Base-by-base conservation (phyloP, 176 grass and related monocot genomes). In the Olyra latifolia region DNA sequence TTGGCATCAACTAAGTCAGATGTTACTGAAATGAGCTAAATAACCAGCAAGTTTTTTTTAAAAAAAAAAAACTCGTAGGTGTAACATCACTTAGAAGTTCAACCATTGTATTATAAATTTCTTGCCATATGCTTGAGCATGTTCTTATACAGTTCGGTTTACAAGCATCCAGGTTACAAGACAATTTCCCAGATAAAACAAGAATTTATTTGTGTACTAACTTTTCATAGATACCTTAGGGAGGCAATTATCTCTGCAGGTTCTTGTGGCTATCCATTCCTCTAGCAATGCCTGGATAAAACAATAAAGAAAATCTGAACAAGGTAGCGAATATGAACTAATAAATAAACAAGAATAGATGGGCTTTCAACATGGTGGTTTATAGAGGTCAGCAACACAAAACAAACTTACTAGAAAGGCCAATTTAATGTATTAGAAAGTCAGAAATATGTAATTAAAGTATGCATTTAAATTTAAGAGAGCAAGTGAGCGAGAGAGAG, bases 261-360 rank as follows among this genome's bases (percentile, higher is more conserved):
- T 79, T 90, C 92, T 88, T 35, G 92, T 98, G 25, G 89, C 90
- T 74, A 92, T 94, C 95, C 95, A 98, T 92, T 98, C 95, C 73
- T 98, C 95, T 83, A 98, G 80, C 69, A 98, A 85, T 75, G 95
- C 95, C 95, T 98, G 88, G 71, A 88, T 64, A 74, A 20, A 84
- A 75, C 19, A 73, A 84, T 10, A 45, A 85, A 78, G 62, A 24
- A 79, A 76, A 81, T 84, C 15, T 77, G 43, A 80, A 84, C 0
- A 75, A 28, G 52, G 57, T 13, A 67, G 17, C 53, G 13, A 66
- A 48, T 52, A 90, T 49, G 28, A 62, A 67, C 22, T 50, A 43
- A 83, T 60, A 68, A 82, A 30, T 35, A 64, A 77, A 71, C 45
- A 64, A 69, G 57, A 60, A 54, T 60, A 53, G 17, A 15, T 39